These are phyloP conservation scores for Otatea glauca DNA, from an alignment of 176 grass and related monocot genomes.

Conservation along the genomic window DNA sequence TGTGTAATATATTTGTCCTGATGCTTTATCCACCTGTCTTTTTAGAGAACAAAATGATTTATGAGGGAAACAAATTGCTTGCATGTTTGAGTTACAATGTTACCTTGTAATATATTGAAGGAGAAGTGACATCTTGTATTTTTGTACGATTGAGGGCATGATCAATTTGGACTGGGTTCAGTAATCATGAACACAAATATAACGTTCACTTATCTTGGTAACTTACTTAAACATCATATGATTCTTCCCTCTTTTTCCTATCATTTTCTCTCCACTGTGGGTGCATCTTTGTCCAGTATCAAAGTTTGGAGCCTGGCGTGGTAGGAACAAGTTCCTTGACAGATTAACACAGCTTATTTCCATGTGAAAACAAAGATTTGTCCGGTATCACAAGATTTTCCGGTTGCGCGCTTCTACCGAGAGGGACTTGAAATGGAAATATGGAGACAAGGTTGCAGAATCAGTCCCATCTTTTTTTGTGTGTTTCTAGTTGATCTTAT, in stretches of 20 bases:
- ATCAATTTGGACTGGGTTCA: conserved; percentile 7
- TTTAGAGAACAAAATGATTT: conserved; percentile 31
- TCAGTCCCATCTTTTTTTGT: not conserved
- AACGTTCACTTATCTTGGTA: not conserved
- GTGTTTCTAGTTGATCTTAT: not conserved
- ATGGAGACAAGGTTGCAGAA: not conserved
- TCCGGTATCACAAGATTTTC: no score
- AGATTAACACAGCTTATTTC: not conserved
- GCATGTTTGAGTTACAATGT: not conserved
- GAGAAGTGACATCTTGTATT: conserved; percentile 9
- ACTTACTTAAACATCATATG: not conserved
- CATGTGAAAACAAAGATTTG: not conserved
- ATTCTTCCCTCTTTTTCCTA: not conserved
- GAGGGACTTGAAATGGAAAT: not conserved
- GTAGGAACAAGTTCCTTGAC: not conserved
- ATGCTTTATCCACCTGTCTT: conserved; percentile 12
- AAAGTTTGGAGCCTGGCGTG: not conserved
- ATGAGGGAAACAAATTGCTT: conserved; percentile 32
- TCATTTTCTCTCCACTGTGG: not conserved
- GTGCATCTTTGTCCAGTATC: not conserved
- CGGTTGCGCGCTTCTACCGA: not conserved
- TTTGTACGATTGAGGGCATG: not conserved
- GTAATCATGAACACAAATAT: not conserved
- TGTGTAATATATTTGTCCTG: conserved; percentile 46
- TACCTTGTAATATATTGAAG: conserved; percentile 26